A percentile compares a stretch with the other conserved stretches of the same genome.
These are phyloP conservation scores for Holtermannia corniformis DNA, from an alignment of 768 basidiomycete species.

Conservation along the genomic window DNA sequence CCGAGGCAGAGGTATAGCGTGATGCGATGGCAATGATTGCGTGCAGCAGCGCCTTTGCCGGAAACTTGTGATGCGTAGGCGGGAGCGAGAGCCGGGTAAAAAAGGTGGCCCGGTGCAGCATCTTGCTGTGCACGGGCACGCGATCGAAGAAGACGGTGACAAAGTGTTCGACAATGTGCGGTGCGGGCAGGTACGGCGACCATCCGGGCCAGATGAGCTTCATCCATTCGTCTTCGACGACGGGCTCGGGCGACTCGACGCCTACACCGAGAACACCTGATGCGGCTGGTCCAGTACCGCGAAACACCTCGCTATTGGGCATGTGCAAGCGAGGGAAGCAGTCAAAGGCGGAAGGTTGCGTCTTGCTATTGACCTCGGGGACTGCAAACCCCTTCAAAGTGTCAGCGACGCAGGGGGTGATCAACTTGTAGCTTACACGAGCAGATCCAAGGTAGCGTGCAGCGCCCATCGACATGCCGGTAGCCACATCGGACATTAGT, in stretches of 20 bases:
- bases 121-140: conserved; percentile 21
- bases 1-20: conserved; percentile 14
- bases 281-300: no score
- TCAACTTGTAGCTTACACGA: no score
- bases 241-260: background rate
- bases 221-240: background rate
- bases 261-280: background rate
- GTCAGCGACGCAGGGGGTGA: background rate
- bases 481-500: no score
- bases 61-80: conserved; percentile 25
- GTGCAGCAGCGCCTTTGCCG: conserved; percentile 26
- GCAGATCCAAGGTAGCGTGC: no score
- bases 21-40: conserved; percentile 26
- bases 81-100: conserved; percentile 17
- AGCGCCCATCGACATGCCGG: no score
- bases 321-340: no score
- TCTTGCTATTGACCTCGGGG: background rate
- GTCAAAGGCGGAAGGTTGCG: no score
- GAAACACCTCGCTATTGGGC: no score
- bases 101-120: conserved; percentile 22
- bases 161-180: conserved; percentile 24
- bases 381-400: background rate
- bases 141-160: conserved; percentile 27
- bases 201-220: conserved; percentile 30
- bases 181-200: conserved; percentile 23